Conservation (phyloP, 2,329 filamentous ascomycete species). For the Aaosphaeria arxii region DNA sequence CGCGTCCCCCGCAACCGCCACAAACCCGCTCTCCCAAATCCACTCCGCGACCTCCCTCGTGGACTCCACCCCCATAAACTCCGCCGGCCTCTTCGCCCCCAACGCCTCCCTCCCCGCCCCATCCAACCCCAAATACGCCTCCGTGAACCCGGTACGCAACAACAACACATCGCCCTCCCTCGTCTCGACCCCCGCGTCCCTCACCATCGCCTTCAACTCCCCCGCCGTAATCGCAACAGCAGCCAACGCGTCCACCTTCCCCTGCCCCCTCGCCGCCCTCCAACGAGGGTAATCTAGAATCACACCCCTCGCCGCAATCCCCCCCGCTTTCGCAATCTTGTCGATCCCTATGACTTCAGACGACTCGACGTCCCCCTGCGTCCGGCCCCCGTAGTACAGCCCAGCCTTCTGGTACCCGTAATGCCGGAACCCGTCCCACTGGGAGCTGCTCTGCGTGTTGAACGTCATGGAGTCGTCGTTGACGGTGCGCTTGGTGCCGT, state of each 20-base stretch:
- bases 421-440: constrained; percentile 42
- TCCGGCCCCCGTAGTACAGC: constrained; percentile 43
- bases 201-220: constrained; percentile 29
- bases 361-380: constrained; percentile 1
- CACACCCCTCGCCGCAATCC: constrained; percentile 26
- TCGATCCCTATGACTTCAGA: constrained; percentile 28
- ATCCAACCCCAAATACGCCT: constrained; percentile 33
- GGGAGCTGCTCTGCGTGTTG: constrained; percentile 36
- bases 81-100: constrained; percentile 17
- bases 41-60: constrained; percentile 37
- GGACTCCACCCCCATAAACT: constrained; percentile 41
- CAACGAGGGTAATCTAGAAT: constrained; percentile 33
- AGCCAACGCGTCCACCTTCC: constrained; percentile 17
- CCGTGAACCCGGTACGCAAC: constrained; percentile 29
- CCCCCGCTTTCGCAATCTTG: constrained; percentile 22
- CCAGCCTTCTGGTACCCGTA: constrained; percentile 42
- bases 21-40: constrained; percentile 48
- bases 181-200: constrained; percentile 34
- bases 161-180: constrained; percentile 28
- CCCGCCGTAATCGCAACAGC: constrained; percentile 18
- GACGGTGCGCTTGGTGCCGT: constrained; percentile 25
- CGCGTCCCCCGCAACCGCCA: constrained; percentile 44
- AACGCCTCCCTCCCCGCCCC: constrained; percentile 22
- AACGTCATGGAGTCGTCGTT: constrained; percentile 38
- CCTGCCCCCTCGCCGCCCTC: constrained; percentile 15